Evolutionary conservation across 257 asterid species (phyloP), one percentile per base, ranked within the genome.

Genomic region (Lycium ferocissimum): DNA sequence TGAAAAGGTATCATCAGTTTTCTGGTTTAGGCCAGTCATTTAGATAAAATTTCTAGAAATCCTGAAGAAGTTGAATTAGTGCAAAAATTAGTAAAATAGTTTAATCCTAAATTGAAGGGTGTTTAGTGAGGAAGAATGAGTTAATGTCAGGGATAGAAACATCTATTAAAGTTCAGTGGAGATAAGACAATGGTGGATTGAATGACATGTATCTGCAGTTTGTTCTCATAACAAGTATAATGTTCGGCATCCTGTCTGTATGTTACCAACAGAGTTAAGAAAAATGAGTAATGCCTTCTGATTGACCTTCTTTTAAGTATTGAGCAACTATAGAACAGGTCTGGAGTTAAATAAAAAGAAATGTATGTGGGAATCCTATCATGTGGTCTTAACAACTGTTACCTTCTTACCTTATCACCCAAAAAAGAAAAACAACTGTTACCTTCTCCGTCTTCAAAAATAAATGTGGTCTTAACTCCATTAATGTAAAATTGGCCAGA

Each of bases 11-110:
- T 70, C 79, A 70, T 70, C 54, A 0, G 51, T 45, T 3, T 70
- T 70, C 56, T 70, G 56, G 56, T 40, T 38, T 40, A 40, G 79
- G 79, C 56, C 78, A 70, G 79, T 70, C 54, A 17, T 40, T 70
- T 17, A 11, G 35, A 40, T 70, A 38, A 40, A 70, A 70, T 8
- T 17, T 17, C 7, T 40, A 17, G 53, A 70, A 9, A 40, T 40
- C 79, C 54, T 70, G 79, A 70, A 70, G 53, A 38, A 70, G 9
- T 38, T 70, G 79, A 70, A 40, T 70, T 33, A 43, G 15, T 38
- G 79, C 79, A 17, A 45, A 38, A 40, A 4, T 15, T 70, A 15
- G 9, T 18, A 8, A 70, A 70, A 17, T 40, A 43, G 79, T 3
- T 38, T 69, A 67, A 53, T 40, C 15, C 11, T 40, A 38, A 0